A percentile compares a stretch with the other conserved stretches of the same genome.
Conservation (phyloP, 148 eudicot species). For the Cornus controversa region DNA sequence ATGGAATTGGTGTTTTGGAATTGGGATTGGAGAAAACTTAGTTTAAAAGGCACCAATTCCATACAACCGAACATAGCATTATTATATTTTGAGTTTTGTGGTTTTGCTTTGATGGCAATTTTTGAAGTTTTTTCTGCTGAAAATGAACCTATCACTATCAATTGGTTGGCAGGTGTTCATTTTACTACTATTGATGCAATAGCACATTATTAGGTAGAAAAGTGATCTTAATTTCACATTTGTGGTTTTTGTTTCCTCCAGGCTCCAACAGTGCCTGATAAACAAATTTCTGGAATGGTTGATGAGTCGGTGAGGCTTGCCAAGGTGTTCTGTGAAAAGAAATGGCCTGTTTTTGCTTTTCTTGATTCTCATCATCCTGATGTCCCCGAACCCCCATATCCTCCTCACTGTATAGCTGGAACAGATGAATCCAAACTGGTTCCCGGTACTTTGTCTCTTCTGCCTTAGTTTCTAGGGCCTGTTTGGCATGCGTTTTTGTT, state of each 20-base stretch:
- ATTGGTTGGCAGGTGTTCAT: neutral
- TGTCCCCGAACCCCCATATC: constrained; percentile 89
- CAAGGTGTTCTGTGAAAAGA: constrained; percentile 54
- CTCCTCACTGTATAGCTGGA: constrained; percentile 89
- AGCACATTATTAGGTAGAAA: neutral
- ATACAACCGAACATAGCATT: too few relatives aligned
- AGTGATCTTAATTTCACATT: constrained; percentile 1
- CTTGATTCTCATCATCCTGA: constrained; percentile 86
- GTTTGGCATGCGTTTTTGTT: too few relatives aligned
- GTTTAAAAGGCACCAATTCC: too few relatives aligned
- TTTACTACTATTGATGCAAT: neutral
- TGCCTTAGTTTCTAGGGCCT: too few relatives aligned
- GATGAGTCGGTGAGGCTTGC: constrained; percentile 66
- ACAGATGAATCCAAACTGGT: constrained; percentile 76
- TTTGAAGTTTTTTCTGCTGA: neutral
- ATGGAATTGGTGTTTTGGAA: too few relatives aligned
- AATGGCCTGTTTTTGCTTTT: constrained; percentile 81
- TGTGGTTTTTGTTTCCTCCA: constrained; percentile 12
- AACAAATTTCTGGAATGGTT: constrained; percentile 74
- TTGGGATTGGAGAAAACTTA: too few relatives aligned
- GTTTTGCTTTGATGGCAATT: neutral
- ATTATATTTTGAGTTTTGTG: neutral
- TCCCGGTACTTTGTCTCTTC: constrained; percentile 49
- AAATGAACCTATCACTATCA: neutral
- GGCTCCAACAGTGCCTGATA: constrained; percentile 72